Conservation (phyloP, 306 rosid species). For the Vigna angularis region DNA sequence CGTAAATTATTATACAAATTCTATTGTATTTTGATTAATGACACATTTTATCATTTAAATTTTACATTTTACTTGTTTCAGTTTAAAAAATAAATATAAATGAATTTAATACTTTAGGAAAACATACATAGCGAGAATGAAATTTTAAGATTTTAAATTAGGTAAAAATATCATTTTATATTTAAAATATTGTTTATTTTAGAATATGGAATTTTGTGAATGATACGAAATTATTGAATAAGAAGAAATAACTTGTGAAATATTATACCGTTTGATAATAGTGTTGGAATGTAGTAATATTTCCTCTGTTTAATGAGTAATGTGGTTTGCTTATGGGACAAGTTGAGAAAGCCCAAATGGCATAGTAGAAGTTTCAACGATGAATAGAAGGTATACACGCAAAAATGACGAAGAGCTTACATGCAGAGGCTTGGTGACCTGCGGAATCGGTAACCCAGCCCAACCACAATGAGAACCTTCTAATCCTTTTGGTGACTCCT, state of each 20-base stretch:
- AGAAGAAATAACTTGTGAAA: no score
- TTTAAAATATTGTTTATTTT: no score
- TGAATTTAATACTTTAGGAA: no score
- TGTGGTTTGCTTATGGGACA: constrained; percentile 19
- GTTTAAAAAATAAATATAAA: no score
- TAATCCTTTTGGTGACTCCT: constrained; percentile 7
- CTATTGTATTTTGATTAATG: neutral
- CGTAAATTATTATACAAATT: neutral
- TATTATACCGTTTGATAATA: no score
- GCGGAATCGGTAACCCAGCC: constrained; percentile 11
- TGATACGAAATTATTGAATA: no score
- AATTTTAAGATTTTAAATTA: no score
- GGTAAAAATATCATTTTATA: no score
- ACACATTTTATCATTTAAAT: neutral
- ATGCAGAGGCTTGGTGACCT: constrained; percentile 36
- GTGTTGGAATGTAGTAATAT: neutral
- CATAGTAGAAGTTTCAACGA: neutral
- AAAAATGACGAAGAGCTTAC: constrained; percentile 56
- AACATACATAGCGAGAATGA: no score
- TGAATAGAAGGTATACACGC: constrained; percentile 24
- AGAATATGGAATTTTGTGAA: no score
- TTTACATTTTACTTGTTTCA: neutral
- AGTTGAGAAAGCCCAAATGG: neutral
- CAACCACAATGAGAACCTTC: constrained; percentile 12
- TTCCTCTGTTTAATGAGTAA: neutral